phyloP scores from a whole-genome alignment of 768 basidiomycete species.

The Chlorophyllum brunneum region DNA sequence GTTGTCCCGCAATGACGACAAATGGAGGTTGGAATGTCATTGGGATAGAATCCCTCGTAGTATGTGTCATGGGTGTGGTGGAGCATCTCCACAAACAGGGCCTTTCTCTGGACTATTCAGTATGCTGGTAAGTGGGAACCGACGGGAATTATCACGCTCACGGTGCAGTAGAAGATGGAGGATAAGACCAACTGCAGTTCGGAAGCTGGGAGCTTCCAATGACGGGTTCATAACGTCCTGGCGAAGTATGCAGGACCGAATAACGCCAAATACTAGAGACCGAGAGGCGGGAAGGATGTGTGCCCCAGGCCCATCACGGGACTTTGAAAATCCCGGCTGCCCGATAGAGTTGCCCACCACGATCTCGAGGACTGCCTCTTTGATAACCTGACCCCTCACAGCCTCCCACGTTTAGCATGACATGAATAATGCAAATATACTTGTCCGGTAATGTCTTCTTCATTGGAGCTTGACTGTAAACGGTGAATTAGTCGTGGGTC shows the following conservation, averaged over 20 bases:
- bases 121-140: not conserved
- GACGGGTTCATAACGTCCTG: slow-evolving; percentile 1
- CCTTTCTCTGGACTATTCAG: not conserved
- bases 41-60: not conserved
- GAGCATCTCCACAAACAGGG: not conserved
- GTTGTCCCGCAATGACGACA: slow-evolving; percentile 6
- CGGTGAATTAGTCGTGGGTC: not conserved
- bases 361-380: not conserved
- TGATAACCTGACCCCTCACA: not conserved
- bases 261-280: slow-evolving; percentile 5
- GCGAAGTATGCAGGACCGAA: slow-evolving; percentile 2
- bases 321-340: slow-evolving; percentile 12
- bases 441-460: not conserved
- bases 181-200: not conserved
- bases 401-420: slow-evolving; percentile 5
- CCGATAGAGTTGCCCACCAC: slow-evolving; percentile 2
- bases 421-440: not conserved
- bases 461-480: not conserved
- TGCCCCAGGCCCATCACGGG: slow-evolving; percentile 12
- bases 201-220: slow-evolving; percentile 4
- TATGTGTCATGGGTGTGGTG: not conserved
- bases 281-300: slow-evolving; percentile 4
- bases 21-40: not conserved
- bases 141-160: not conserved
- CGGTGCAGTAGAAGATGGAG: not conserved